Evolutionary conservation across 2,329 filamentous ascomycete species (phyloP).

Genomic region (Lizonia empirigonia): DNA sequence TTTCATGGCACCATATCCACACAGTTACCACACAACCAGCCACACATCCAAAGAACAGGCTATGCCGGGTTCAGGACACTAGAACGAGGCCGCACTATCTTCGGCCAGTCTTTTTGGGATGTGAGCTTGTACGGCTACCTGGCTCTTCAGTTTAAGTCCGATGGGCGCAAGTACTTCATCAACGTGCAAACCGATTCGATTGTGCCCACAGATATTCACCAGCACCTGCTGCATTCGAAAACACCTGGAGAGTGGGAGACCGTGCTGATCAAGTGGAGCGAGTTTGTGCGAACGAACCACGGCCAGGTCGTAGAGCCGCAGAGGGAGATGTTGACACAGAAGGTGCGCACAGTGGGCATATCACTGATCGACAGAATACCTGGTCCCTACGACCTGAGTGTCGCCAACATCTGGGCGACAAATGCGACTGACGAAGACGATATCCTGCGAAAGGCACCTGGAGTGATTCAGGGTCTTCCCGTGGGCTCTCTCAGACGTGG

Average conservation of each 20-base stretch:
- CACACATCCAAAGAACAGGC: conserved; percentile 77
- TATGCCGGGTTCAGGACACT: conserved; percentile 90
- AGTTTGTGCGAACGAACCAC: conserved; percentile 94
- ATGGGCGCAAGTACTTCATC: conserved; percentile 89
- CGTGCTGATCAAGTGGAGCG: conserved; percentile 84
- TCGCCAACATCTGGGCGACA: conserved; percentile 89
- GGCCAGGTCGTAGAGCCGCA: conserved; percentile 93
- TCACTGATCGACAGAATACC: conserved; percentile 87
- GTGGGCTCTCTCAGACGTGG: conserved; percentile 23
- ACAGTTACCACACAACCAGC: conserved; percentile 74
- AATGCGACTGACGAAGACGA: conserved; percentile 61
- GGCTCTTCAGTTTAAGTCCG: conserved; percentile 84
- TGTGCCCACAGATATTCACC: conserved; percentile 92
- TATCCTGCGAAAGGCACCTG: conserved; percentile 36
- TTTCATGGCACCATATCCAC: conserved; percentile 92
- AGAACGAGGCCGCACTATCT: conserved; percentile 77
- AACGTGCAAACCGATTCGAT: conserved; percentile 96
- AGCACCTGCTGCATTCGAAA: conserved; percentile 83
- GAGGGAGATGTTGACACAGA: conserved; percentile 83
- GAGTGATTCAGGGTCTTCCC: conserved; percentile 34
- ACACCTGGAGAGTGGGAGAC: conserved; percentile 92
- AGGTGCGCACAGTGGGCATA: conserved; percentile 83
- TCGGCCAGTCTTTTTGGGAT: conserved; percentile 85
- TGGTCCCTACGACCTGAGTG: conserved; percentile 84
- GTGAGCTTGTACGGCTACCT: conserved; percentile 89